These are phyloP conservation scores for Serpula lacrymans DNA, from an alignment of 768 basidiomycete species.

Conservation along the genomic window DNA sequence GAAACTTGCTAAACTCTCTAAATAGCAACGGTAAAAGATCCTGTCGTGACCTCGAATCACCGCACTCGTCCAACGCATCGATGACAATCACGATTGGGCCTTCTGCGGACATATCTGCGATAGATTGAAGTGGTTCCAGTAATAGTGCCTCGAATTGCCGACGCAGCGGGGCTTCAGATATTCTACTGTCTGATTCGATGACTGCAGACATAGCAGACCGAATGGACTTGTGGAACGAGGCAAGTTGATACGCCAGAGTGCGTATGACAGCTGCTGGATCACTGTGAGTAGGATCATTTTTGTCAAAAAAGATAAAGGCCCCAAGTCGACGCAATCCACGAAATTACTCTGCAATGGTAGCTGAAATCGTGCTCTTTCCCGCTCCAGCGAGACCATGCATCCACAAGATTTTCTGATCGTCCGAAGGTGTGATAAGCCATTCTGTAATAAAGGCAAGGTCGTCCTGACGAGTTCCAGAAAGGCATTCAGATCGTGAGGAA, in stretches of 20 bases:
- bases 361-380: conserved; percentile 17
- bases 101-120: neutral
- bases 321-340: conserved; percentile 11
- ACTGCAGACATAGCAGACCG: neutral
- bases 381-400: conserved; percentile 16
- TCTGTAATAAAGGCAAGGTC: conserved; percentile 7
- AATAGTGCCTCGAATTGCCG: neutral
- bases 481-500: conserved; percentile 3
- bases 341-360: conserved; percentile 14
- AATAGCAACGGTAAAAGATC: conserved; percentile 11
- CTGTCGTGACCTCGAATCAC: conserved; percentile 3
- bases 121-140: neutral
- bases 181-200: neutral
- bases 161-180: neutral
- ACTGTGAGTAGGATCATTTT: conserved; percentile 6
- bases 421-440: conserved; percentile 8
- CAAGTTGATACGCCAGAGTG: conserved; percentile 7
- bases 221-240: neutral
- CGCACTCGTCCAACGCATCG: conserved; percentile 26
- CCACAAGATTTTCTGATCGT: conserved; percentile 15
- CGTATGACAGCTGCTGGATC: conserved; percentile 7
- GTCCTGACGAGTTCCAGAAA: conserved; percentile 8
- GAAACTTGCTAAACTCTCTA: conserved; percentile 9
- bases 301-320: conserved; percentile 14
- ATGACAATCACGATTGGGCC: conserved; percentile 16